Conservation (phyloP, 2,329 filamentous ascomycete species). For the Sclerotinia minor region DNA sequence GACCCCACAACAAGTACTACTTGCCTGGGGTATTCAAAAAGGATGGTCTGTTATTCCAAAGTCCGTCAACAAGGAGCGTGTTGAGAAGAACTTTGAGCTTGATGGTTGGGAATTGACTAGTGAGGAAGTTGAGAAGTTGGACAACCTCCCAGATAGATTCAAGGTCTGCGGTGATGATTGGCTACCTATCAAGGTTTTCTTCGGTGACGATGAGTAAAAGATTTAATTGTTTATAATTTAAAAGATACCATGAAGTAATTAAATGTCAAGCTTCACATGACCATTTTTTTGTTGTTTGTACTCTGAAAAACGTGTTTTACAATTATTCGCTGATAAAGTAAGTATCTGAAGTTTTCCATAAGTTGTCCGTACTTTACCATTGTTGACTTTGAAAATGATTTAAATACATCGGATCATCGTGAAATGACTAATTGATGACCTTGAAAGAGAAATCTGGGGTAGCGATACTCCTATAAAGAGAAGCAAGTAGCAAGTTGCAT, state of each 20-base stretch:
- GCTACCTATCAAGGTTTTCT: constrained; percentile 78
- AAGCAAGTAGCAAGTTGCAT: constrained; percentile 8
- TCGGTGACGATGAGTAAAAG: constrained; percentile 69
- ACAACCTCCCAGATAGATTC: constrained; percentile 57
- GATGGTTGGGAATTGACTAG: constrained; percentile 72
- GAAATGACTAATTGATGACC: not conserved
- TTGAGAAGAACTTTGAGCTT: constrained; percentile 73
- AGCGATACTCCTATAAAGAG: constrained; percentile 3
- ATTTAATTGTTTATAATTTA: constrained; percentile 46
- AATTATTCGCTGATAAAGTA: not conserved
- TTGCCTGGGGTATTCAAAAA: constrained; percentile 79
- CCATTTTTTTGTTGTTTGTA: not conserved
- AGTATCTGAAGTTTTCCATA: too few species aligned
- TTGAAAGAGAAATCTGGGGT: not conserved
- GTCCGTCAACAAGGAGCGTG: constrained; percentile 70
- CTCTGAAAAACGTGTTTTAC: not conserved
- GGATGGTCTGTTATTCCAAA: constrained; percentile 86
- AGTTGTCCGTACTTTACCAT: not conserved
- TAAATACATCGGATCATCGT: not conserved
- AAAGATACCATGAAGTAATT: constrained; percentile 23
- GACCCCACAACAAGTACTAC: constrained; percentile 72
- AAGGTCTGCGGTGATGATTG: constrained; percentile 78
- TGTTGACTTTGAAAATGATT: not conserved
- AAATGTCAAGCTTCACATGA: constrained; percentile 10
- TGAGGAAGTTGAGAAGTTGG: constrained; percentile 69